phyloP scores from a whole-genome alignment of 1,139 yeast genomes.

The Candida tropicalis region DNA sequence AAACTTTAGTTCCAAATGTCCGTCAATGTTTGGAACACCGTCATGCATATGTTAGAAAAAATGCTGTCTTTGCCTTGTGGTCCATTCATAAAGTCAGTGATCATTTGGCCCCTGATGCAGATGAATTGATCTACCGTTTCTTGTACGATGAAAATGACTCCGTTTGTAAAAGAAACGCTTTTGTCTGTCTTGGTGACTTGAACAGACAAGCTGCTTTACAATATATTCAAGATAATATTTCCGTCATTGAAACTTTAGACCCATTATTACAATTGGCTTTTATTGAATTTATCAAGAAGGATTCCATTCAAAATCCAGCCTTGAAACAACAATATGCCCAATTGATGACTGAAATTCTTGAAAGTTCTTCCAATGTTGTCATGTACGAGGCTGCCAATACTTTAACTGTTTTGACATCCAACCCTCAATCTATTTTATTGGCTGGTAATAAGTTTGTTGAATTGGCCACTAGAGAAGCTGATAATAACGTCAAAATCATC shows the following conservation, averaged over 20 bases:
- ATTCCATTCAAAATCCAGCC: slow-evolving; percentile 64
- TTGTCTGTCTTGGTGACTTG: slow-evolving; percentile 80
- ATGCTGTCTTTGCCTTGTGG: slow-evolving; percentile 89
- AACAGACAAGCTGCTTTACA: slow-evolving; percentile 84
- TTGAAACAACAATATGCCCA: slow-evolving; percentile 73
- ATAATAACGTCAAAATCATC: slow-evolving; percentile 89
- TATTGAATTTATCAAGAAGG: slow-evolving; percentile 88
- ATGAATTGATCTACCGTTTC: slow-evolving; percentile 75
- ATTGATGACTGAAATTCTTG: slow-evolving; percentile 72
- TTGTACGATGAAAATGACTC: slow-evolving; percentile 85
- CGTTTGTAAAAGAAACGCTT: slow-evolving; percentile 94
- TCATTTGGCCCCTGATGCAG: slow-evolving; percentile 92
- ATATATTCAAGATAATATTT: slow-evolving; percentile 74
- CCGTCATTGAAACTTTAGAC: slow-evolving; percentile 69
- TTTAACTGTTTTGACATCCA: slow-evolving; percentile 69
- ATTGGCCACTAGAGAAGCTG: slow-evolving; percentile 87
- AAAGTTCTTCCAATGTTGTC: slow-evolving; percentile 73
- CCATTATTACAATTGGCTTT: slow-evolving; percentile 86
- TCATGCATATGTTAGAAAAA: slow-evolving; percentile 96
- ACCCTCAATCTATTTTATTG: slow-evolving; percentile 65
- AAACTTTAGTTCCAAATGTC: slow-evolving; percentile 92
- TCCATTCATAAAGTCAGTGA: slow-evolving; percentile 82
- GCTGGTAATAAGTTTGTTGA: slow-evolving; percentile 88
- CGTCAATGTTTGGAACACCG: slow-evolving; percentile 92
- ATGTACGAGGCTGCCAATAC: slow-evolving; percentile 92